Evolutionary conservation across 495 filamentous ascomycete genomes (phyloP).

Genomic region (Xylaria flabelliformis): DNA sequence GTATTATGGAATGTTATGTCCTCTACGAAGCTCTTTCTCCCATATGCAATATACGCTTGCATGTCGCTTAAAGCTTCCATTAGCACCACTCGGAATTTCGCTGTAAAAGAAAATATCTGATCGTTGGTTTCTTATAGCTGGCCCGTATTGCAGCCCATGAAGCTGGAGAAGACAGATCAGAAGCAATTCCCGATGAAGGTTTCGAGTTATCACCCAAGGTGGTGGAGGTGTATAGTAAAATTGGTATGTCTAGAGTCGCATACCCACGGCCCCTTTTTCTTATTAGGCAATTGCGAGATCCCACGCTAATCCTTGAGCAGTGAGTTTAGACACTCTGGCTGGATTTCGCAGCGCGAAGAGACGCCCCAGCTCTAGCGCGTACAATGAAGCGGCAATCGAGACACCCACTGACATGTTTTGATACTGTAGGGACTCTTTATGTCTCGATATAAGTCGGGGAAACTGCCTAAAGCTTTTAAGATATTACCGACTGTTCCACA

Average conservation of each 20-base stretch:
- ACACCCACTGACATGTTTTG: slow-evolving; percentile 2
- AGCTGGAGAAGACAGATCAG: slow-evolving; percentile 60
- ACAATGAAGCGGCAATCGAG: neutral
- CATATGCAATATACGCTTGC: neutral
- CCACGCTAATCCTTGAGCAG: slow-evolving; percentile 7
- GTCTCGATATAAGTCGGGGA: slow-evolving; percentile 91
- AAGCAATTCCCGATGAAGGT: slow-evolving; percentile 67
- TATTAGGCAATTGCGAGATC: neutral
- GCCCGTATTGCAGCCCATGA: slow-evolving; percentile 94
- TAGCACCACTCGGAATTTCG: neutral
- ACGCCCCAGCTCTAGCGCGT: neutral
- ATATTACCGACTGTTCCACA: slow-evolving; percentile 89
- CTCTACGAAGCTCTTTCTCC: neutral
- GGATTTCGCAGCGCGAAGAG: neutral
- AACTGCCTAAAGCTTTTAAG: slow-evolving; percentile 96
- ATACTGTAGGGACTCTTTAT: slow-evolving; percentile 20
- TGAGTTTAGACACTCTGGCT: slow-evolving; percentile 10
- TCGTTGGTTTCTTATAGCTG: slow-evolving; percentile 45
- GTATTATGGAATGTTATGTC: neutral
- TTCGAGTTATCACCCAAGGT: slow-evolving; percentile 88
- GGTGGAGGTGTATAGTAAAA: slow-evolving; percentile 92
- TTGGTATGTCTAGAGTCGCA: slow-evolving; percentile 27
- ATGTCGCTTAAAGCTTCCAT: neutral
- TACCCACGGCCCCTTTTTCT: neutral
- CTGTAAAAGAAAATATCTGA: neutral